phyloP scores from a whole-genome alignment of 2,329 filamentous ascomycete genomes.

The Pseudogymnoascus verrucosus region DNA sequence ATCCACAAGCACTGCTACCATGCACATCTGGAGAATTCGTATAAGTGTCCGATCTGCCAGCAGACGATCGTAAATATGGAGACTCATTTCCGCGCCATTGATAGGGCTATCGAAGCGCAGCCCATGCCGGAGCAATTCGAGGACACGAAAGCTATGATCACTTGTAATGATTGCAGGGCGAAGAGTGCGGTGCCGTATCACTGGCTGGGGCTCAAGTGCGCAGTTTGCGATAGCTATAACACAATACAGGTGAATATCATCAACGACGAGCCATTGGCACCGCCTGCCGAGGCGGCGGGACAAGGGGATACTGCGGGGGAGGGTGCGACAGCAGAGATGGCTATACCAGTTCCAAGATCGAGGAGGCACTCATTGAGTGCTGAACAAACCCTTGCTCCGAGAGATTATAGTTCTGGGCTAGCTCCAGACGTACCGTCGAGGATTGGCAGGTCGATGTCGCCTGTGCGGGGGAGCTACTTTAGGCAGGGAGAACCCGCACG shows the following conservation, averaged over 20 bases:
- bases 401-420: constrained; percentile 21
- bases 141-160: constrained; percentile 71
- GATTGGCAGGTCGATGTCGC: constrained; percentile 28
- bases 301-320: constrained; percentile 16
- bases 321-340: constrained; percentile 14
- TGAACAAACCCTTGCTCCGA: constrained; percentile 10
- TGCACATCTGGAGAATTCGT: constrained; percentile 79
- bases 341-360: constrained; percentile 9
- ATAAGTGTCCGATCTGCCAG: constrained; percentile 94
- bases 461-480: constrained; percentile 10
- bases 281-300: constrained; percentile 18
- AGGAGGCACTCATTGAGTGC: neutral
- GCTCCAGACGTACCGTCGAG: constrained; percentile 23
- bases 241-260: constrained; percentile 58
- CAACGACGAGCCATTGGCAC: constrained; percentile 30
- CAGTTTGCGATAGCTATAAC: constrained; percentile 62
- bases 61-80: constrained; percentile 98
- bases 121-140: constrained; percentile 84
- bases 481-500: constrained; percentile 28
- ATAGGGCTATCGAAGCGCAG: constrained; percentile 77
- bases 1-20: constrained; percentile 88
- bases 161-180: constrained; percentile 91
- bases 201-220: constrained; percentile 90
- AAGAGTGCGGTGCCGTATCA: constrained; percentile 84
- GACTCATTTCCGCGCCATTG: constrained; percentile 81